Evolutionary conservation across 2,329 filamentous ascomycete genomes (phyloP).

Genomic region (Monascus ruber): DNA sequence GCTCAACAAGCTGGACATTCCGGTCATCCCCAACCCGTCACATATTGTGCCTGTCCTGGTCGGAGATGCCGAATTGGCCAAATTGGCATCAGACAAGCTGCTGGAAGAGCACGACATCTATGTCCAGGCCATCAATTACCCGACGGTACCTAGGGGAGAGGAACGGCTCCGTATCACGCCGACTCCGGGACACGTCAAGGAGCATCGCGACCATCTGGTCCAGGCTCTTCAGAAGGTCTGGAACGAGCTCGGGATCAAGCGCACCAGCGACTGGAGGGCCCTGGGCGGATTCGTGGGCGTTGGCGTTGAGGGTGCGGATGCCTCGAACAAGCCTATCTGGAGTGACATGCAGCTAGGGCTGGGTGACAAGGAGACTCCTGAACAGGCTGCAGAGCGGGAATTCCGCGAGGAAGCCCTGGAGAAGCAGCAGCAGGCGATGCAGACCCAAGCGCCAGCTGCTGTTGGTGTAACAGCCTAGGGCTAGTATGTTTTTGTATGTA

Average conservation of each 20-base stretch:
- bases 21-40: slow-evolving; percentile 93
- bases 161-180: slow-evolving; percentile 93
- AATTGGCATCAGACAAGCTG: slow-evolving; percentile 82
- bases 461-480: background rate
- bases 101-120: slow-evolving; percentile 87
- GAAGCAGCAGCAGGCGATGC: slow-evolving; percentile 3
- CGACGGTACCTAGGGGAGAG: slow-evolving; percentile 94
- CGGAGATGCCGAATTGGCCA: slow-evolving; percentile 85
- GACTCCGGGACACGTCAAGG: slow-evolving; percentile 78
- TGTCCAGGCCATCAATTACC: slow-evolving; percentile 98
- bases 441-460: background rate
- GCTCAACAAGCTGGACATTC: slow-evolving; percentile 68
- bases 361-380: slow-evolving; percentile 43
- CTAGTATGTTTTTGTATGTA: background rate
- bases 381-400: slow-evolving; percentile 43
- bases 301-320: slow-evolving; percentile 54
- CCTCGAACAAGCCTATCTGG: slow-evolving; percentile 67
- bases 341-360: slow-evolving; percentile 78
- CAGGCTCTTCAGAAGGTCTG: slow-evolving; percentile 78
- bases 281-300: slow-evolving; percentile 93
- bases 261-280: slow-evolving; percentile 81
- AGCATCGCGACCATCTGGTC: slow-evolving; percentile 77
- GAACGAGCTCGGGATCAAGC: slow-evolving; percentile 78
- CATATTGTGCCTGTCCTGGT: slow-evolving; percentile 93
- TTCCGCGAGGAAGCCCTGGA: slow-evolving; percentile 12